Conservation (phyloP, 306 rosid species). For the Inga laurina region DNA sequence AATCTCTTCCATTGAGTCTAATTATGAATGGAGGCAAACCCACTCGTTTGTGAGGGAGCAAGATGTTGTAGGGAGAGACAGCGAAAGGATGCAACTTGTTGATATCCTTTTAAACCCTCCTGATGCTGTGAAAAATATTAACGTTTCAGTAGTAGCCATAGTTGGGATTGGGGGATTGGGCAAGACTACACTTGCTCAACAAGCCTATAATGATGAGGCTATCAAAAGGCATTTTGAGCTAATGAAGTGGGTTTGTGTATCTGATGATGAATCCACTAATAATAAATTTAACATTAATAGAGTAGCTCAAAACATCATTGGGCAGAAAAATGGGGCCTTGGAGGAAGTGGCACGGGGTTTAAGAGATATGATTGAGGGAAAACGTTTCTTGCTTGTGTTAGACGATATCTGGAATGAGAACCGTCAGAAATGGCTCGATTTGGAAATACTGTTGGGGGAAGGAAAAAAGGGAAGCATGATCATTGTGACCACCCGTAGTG, state of each 20-base stretch:
- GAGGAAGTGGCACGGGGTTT: too few species aligned
- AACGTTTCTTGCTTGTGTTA: slow-evolving; percentile 20
- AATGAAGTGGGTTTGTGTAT: slow-evolving; percentile 29
- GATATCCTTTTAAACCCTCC: background rate
- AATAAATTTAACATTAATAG: too few species aligned
- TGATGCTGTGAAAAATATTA: background rate
- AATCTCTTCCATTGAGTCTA: too few species aligned
- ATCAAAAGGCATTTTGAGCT: background rate
- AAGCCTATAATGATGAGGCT: background rate
- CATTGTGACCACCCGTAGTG: background rate
- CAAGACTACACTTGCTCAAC: slow-evolving; percentile 36
- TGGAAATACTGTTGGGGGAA: background rate
- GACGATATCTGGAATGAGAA: slow-evolving; percentile 13
- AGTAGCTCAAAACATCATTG: background rate
- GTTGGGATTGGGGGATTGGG: slow-evolving; percentile 28
- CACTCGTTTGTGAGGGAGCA: background rate
- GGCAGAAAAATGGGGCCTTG: too few species aligned
- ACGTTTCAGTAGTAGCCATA: background rate
- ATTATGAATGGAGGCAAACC: background rate
- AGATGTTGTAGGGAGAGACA: background rate
- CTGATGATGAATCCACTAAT: background rate
- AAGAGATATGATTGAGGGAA: background rate
- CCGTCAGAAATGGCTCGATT: background rate
- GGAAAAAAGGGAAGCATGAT: slow-evolving; percentile 20
- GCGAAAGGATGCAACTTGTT: background rate